These are phyloP conservation scores for Aegilops bicornis DNA, from an alignment of 176 grass and related monocot genomes.

Conservation along the genomic window DNA sequence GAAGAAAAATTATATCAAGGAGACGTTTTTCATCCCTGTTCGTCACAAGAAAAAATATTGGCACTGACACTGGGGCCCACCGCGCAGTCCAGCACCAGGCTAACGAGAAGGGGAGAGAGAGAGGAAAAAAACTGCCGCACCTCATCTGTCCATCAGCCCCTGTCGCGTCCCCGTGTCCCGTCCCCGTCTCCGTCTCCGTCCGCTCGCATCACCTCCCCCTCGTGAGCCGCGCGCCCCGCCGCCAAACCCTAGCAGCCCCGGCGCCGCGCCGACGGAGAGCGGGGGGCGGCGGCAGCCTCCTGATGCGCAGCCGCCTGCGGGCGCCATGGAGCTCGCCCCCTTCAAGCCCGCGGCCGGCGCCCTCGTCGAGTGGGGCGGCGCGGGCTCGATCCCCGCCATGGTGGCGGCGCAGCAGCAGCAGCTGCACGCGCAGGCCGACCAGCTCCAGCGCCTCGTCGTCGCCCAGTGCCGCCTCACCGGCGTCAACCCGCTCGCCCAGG, in stretches of 20 bases:
- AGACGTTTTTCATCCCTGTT: too few relatives aligned
- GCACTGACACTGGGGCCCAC: background rate
- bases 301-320: conserved; percentile 36
- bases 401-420: conserved; percentile 56
- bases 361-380: conserved; percentile 42
- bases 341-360: conserved; percentile 45
- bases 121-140: background rate
- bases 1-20: too few relatives aligned
- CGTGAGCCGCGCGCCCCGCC: background rate
- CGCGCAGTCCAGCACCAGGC: background rate
- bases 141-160: conserved; percentile 7
- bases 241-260: conserved; percentile 51
- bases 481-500: conserved; percentile 90
- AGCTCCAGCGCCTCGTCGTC: conserved; percentile 70
- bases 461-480: conserved; percentile 85
- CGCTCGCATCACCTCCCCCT: conserved; percentile 12
- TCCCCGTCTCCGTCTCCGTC: background rate
- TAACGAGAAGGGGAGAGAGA: background rate
- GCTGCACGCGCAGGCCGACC: conserved; percentile 74
- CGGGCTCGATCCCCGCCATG: conserved; percentile 44
- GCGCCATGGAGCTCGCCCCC: conserved; percentile 65
- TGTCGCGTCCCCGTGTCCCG: background rate
- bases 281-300: background rate
- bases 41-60: too few relatives aligned
- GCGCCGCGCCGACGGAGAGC: background rate